Conservation (phyloP, 225 moss, liverwort and hornwort genomes). For the Takakia lepidozioides region DNA sequence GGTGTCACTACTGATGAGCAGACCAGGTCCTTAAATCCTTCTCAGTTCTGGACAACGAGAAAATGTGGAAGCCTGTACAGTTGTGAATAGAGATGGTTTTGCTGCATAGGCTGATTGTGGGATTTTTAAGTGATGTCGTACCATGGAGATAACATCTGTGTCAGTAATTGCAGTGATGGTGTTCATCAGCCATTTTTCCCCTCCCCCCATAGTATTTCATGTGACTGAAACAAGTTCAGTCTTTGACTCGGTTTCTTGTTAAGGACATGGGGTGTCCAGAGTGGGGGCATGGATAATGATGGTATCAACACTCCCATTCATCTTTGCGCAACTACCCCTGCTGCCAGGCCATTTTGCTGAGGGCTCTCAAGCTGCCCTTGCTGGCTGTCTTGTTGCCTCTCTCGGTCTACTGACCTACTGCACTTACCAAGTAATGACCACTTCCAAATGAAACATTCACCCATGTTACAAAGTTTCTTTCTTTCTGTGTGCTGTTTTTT, state of each 20-base stretch:
- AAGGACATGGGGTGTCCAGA: too few relatives aligned
- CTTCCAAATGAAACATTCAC: not conserved
- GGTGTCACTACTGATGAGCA: slow-evolving; percentile 98
- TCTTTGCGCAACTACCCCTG: slow-evolving; percentile 79
- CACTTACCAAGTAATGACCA: slow-evolving; percentile 66
- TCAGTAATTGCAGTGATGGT: too few relatives aligned
- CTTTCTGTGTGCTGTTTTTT: not conserved
- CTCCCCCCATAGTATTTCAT: too few relatives aligned
- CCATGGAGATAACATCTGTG: too few relatives aligned
- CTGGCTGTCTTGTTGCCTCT: slow-evolving; percentile 50
- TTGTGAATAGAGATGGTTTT: not conserved
- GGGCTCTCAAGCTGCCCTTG: slow-evolving; percentile 71
- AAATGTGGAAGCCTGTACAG: too few relatives aligned
- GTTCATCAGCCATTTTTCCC: too few relatives aligned
- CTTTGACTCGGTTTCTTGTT: too few relatives aligned
- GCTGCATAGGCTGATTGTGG: not conserved
- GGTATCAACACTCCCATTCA: slow-evolving; percentile 69
- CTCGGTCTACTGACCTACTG: slow-evolving; percentile 64
- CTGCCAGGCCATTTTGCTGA: slow-evolving; percentile 71
- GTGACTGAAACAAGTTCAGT: too few relatives aligned
- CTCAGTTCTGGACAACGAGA: not conserved
- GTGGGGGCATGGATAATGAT: slow-evolving; percentile 96
- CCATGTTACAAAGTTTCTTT: not conserved
- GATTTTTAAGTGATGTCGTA: too few relatives aligned
- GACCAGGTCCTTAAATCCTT: slow-evolving; percentile 47